A percentile compares a stretch with the other conserved stretches of the same genome.
Conservation (phyloP, 2,329 filamentous ascomycete genomes). For the Sporothrix curviconia region DNA sequence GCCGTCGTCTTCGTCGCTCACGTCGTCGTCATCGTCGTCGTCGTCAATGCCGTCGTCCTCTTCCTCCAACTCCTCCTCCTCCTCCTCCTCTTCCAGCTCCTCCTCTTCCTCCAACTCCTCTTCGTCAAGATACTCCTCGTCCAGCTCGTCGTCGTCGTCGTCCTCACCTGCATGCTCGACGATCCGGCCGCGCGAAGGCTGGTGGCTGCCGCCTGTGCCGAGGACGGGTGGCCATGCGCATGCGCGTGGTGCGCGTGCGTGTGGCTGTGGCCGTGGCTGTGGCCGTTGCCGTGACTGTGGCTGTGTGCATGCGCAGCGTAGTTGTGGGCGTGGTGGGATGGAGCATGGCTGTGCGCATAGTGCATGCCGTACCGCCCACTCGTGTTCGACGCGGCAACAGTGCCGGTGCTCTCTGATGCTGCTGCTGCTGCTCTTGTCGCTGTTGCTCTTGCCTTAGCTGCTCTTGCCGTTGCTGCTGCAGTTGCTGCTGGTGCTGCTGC, state of each 20-base stretch:
- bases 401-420: background rate
- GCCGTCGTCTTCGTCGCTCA: constrained; percentile 61
- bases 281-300: background rate
- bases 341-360: background rate
- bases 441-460: background rate
- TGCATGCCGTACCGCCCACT: too few species aligned
- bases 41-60: constrained; percentile 45
- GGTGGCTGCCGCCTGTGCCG: constrained; percentile 39
- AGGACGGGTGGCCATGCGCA: background rate
- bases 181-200: constrained; percentile 69
- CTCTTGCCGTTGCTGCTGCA: background rate
- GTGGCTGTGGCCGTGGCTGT: background rate
- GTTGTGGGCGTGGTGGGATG: too few species aligned
- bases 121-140: constrained; percentile 41
- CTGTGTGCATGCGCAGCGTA: too few species aligned
- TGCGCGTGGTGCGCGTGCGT: constrained; percentile 32
- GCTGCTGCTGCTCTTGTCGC: background rate
- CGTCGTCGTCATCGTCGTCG: constrained; percentile 41
- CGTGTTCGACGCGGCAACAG: background rate
- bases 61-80: constrained; percentile 44
- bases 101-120: constrained; percentile 46
- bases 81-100: constrained; percentile 43
- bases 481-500: constrained; percentile 33
- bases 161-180: constrained; percentile 62
- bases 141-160: constrained; percentile 58